Evolutionary conservation across 2,329 filamentous ascomycete species (phyloP), one percentile per base, ranked within the genome.

Genomic region (Colletotrichum lentis): DNA sequence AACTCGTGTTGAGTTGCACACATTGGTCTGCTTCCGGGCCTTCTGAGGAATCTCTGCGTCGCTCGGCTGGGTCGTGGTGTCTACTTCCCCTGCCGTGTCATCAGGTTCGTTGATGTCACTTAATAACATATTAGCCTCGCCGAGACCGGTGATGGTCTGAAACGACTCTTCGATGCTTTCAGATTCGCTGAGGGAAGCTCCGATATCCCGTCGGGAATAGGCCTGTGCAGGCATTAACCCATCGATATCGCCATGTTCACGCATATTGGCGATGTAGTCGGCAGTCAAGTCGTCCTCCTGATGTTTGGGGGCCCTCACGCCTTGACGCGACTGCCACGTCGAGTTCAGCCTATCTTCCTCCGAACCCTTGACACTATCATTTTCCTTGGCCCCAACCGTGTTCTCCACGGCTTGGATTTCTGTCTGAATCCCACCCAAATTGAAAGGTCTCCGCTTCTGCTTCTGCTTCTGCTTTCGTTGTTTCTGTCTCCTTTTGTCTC

Each of bases 241-340:
- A 70, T 93, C 88, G 10, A 86, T 83, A 72, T 80, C 79, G 31
- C 80, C 81, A 55, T 83, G 82, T 1, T 82, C 82, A 20, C 78
- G 78, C 73, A 92, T 83, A 69, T 93, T 92, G 50, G 86, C 84
- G 73, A 93, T 89, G 72, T 94, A 94, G 73, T 94, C 91, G 1
- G 86, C 85, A 72, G 89, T 79, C 49, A 88, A 81, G 1, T 83
- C 85, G 46, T 89, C 86, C 20, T 90, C 84, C 2, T 76, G 77
- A 14, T 39, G 37, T 49, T 41, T 64, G n/a, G 41, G 14, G 5
- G 18, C 14, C n/a, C 24, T 59, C 2, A n/a, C 3, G n/a, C 20
- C 35, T 35, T 39, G 41, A n/a, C 12, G 54, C 3, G 41, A 56
- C 43, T 31, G 16, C 12, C 18, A 12, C 24, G 50, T 37, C 41